Conservation (phyloP, 176 grass and related monocot species). For the Olyra latifolia region DNA sequence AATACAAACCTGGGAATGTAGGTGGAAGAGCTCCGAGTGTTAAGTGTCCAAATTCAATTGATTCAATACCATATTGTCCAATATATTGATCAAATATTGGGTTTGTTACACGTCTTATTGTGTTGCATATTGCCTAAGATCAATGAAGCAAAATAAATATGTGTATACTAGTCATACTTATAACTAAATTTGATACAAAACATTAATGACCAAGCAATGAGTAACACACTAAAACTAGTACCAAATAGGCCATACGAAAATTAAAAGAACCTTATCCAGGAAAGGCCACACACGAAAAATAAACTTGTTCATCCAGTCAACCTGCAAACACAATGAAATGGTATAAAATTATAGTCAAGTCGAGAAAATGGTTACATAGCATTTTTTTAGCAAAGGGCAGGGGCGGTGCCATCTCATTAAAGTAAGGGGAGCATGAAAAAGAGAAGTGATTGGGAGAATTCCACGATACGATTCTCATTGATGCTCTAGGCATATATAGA, state of each 20-base stretch:
- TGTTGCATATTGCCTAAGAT: constrained; percentile 82
- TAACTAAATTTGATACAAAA: neutral
- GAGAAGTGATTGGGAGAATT: no score
- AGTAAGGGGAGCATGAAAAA: no score
- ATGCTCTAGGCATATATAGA: no score
- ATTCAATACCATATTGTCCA: constrained; percentile 79
- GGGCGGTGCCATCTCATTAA: no score
- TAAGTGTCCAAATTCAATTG: constrained; percentile 73
- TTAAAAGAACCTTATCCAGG: constrained; percentile 78
- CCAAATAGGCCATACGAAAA: constrained; percentile 42
- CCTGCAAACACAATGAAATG: constrained; percentile 45
- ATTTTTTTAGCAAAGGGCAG: no score
- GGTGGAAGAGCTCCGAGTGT: constrained; percentile 83
- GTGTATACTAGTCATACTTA: neutral
- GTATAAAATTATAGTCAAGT: neutral
- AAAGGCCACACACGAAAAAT: constrained; percentile 82
- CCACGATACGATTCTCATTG: no score
- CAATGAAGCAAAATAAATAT: neutral
- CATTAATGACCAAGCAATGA: neutral
- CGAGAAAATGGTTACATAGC: neutral
- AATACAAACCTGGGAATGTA: constrained; percentile 68
- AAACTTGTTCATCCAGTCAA: constrained; percentile 95
- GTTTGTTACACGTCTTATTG: constrained; percentile 54
- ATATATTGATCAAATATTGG: constrained; percentile 86
- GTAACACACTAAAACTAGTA: constrained; percentile 28